phyloP scores from a whole-genome alignment of 345 rosid species.

The Adansonia digitata region DNA sequence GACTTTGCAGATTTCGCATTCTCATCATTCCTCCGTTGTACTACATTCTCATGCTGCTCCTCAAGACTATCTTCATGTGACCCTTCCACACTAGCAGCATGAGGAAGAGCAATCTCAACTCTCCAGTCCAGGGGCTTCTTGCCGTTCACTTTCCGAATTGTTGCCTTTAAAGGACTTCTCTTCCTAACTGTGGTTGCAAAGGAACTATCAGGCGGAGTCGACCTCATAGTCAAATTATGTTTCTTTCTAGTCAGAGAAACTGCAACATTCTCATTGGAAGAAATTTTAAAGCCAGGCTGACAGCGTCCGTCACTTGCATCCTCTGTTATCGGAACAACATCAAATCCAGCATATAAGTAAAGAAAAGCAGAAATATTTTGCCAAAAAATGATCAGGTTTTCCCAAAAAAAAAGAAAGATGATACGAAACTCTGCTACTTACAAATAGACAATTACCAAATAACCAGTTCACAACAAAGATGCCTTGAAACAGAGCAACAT shows the following conservation, averaged over 20 bases:
- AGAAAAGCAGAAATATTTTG: not conserved
- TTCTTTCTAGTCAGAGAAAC: no score
- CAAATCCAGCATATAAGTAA: not conserved
- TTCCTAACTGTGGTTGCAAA: conserved; percentile 42
- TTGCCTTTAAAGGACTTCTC: conserved; percentile 39
- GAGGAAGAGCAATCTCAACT: conserved; percentile 38
- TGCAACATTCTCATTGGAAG: conserved; percentile 22
- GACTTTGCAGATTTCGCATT: conserved; percentile 26
- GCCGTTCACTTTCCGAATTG: conserved; percentile 27
- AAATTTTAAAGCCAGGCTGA: conserved; percentile 38
- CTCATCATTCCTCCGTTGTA: conserved; percentile 21
- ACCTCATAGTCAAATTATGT: conserved; percentile 29
- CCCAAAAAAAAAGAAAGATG: no score
- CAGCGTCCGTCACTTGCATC: conserved; percentile 52
- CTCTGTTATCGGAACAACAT: conserved; percentile 30
- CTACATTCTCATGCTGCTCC: conserved; percentile 26
- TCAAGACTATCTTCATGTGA: conserved; percentile 24
- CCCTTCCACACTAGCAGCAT: conserved; percentile 24
- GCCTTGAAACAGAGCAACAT: not conserved
- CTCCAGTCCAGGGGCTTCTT: conserved; percentile 58
- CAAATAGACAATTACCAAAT: not conserved
- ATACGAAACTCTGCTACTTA: not conserved
- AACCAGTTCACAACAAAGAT: not conserved
- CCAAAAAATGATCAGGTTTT: not conserved
- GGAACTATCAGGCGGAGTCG: conserved; percentile 51